These are phyloP conservation scores for Phytophthora pinifolia DNA, from an alignment of 352 stramenopile genomes.

Conservation along the genomic window DNA sequence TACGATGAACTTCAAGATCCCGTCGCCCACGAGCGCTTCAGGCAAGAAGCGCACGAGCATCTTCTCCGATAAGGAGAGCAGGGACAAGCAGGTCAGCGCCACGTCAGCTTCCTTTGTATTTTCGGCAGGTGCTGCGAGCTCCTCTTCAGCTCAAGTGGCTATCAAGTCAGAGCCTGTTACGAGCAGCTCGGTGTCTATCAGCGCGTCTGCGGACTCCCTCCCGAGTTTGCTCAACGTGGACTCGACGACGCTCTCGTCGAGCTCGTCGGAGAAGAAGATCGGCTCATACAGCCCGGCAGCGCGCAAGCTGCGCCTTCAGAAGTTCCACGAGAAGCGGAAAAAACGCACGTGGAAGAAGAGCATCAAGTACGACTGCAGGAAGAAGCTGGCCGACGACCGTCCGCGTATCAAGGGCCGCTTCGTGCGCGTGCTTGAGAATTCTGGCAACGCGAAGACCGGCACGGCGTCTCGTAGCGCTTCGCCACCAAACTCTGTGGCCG, in stretches of 20 bases:
- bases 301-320: constrained; percentile 92
- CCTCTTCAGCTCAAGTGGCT: constrained; percentile 34
- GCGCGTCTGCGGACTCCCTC: constrained; percentile 33
- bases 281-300: constrained; percentile 95
- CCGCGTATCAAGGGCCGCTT: constrained; percentile 94
- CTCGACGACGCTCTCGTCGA: constrained; percentile 23
- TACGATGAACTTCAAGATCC: constrained; percentile 83
- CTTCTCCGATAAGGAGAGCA: constrained; percentile 39
- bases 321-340: constrained; percentile 97
- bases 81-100: constrained; percentile 11
- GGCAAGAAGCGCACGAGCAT: constrained; percentile 48
- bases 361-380: constrained; percentile 99
- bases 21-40: constrained; percentile 68
- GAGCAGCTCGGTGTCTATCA: constrained; percentile 34
- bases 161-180: constrained; percentile 25
- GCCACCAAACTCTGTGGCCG: constrained; percentile 7
- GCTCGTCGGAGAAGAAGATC: constrained; percentile 70
- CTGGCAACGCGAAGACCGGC: constrained; percentile 43
- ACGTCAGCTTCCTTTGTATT: constrained; percentile 3
- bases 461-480: constrained; percentile 27
- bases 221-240: constrained; percentile 48
- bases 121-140: constrained; percentile 18
- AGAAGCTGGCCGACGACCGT: constrained; percentile 96
- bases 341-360: constrained; percentile 98
- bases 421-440: constrained; percentile 81